Percentiles rank a stretch among this genome's conserved stretches.
phyloP scores from a whole-genome alignment of 2,329 filamentous ascomycete genomes.

The Trichoderma gracile region DNA sequence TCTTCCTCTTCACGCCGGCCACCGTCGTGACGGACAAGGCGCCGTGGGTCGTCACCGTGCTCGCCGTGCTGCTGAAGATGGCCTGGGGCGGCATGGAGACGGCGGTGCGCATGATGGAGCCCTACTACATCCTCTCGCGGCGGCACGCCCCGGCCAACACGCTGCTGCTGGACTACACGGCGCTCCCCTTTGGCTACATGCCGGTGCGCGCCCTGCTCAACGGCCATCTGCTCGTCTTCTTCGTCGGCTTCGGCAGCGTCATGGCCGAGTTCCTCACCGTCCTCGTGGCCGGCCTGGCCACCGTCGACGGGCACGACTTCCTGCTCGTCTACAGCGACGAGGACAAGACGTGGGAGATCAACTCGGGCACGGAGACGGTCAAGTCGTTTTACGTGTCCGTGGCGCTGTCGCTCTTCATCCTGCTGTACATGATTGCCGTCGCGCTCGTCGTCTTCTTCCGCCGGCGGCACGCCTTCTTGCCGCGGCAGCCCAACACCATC shows the following conservation, averaged over 20 bases:
- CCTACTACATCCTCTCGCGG: conserved; percentile 68
- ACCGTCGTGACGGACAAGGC: conserved; percentile 59
- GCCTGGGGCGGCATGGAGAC: conserved; percentile 69
- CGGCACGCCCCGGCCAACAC: conserved; percentile 66
- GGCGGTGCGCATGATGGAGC: conserved; percentile 71
- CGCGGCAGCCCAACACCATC: conserved; percentile 77
- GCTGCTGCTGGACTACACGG: conserved; percentile 71
- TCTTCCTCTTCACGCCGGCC: conserved; percentile 61
- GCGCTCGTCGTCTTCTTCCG: conserved; percentile 61
- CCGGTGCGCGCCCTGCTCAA: conserved; percentile 63
- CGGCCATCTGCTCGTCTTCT: conserved; percentile 63
- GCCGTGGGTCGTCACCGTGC: conserved; percentile 64
- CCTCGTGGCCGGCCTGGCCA: conserved; percentile 64
- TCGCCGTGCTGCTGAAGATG: conserved; percentile 68
- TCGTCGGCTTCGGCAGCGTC: conserved; percentile 70
- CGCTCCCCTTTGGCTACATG: conserved; percentile 67
- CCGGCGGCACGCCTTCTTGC: conserved; percentile 69
- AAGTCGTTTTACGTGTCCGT: conserved; percentile 68
- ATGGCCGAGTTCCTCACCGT: conserved; percentile 73
- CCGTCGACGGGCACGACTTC: conserved; percentile 64
- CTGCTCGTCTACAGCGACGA: conserved; percentile 37
- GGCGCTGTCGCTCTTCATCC: conserved; percentile 60
- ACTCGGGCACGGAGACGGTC: conserved; percentile 60
- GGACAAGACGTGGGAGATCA: conserved; percentile 36
- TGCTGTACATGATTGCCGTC: conserved; percentile 64